Conservation (phyloP, 305 asterid genomes). For the Withania somnifera region DNA sequence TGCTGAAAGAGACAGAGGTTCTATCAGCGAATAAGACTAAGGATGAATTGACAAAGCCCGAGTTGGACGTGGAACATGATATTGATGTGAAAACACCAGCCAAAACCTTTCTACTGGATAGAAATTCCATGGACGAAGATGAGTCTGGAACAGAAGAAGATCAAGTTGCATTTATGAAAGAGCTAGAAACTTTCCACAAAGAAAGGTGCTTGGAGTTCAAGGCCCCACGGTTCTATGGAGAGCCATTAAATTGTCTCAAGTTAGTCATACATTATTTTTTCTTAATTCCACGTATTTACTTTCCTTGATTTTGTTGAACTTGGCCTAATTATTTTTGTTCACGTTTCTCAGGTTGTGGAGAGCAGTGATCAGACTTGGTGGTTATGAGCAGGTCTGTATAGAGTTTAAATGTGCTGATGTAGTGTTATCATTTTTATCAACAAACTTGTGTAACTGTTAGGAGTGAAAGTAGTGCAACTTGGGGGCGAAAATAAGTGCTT, state of each 20-base stretch:
- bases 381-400: slow-evolving; percentile 67
- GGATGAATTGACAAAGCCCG: slow-evolving; percentile 21
- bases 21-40: slow-evolving; percentile 15
- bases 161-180: slow-evolving; percentile 72
- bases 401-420: not conserved
- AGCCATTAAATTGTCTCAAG: slow-evolving; percentile 86
- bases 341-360: slow-evolving; percentile 63
- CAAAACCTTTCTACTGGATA: slow-evolving; percentile 43
- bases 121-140: slow-evolving; percentile 39
- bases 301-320: not conserved
- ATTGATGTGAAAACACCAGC: slow-evolving; percentile 26
- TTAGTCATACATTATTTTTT: slow-evolving; percentile 19
- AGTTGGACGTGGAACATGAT: slow-evolving; percentile 11
- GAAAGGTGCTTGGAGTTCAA: slow-evolving; percentile 72
- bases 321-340: not conserved
- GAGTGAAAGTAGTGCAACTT: not conserved
- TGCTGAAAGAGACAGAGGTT: slow-evolving; percentile 19
- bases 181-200: slow-evolving; percentile 62
- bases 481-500: not conserved
- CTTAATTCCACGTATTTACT: not conserved
- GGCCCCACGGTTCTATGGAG: slow-evolving; percentile 75
- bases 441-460: not conserved
- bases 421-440: not conserved
- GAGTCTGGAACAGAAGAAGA: slow-evolving; percentile 81
- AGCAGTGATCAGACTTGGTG: slow-evolving; percentile 86